Evolutionary conservation across 2,329 filamentous ascomycete genomes (phyloP), one percentile per base, ranked within the genome.

Genomic region (Akanthomyces dipterigenus): DNA sequence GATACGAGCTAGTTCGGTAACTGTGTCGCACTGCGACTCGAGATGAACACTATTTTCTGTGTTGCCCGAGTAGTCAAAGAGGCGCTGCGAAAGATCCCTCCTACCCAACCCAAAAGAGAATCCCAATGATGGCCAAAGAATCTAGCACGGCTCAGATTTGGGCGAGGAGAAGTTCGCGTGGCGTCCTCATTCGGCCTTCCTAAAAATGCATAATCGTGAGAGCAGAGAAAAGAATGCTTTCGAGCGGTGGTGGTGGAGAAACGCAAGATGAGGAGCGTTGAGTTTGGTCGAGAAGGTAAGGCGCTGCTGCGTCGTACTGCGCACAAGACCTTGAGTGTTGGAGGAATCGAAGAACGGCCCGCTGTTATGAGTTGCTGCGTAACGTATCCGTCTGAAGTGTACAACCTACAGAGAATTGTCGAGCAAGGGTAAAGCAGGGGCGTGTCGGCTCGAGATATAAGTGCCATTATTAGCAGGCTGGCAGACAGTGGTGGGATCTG

Each of bases 1-100:
- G 7, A 56, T 61, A 61, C 59, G 59, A 61, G 59, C 42, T 42
- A 20, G n/a, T 24, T 55, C 43, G 59, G 43, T 61, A 49, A 55
- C 55, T 42, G 18, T 9, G 59, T 61, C 36, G 59, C 34, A 55
- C 59, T 28, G 59, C 59, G 43, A 50, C 24, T 55, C 24, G 51
- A 40, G 20, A 61, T 42, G n/a, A 22, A 14, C 26, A 43, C 22
- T 20, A 5, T 36, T 7, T 34, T 60, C 14, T 51, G 56, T 60
- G 56, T 51, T 53, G 18, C 56, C 38, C 56, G 38, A 45, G 24
- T n/a, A 11, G 5, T 9, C 24, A 20, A 57, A 26, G 36, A 42
- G 26, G 22, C 16, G 56, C n/a, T 34, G 38, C 26, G 22, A 58
- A 49, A 38, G 14, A 36, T 53, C 38, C 48, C 56, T 42, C 56